phyloP scores from a whole-genome alignment of 2,329 filamentous ascomycete species.

The Grosmannia serpens region DNA sequence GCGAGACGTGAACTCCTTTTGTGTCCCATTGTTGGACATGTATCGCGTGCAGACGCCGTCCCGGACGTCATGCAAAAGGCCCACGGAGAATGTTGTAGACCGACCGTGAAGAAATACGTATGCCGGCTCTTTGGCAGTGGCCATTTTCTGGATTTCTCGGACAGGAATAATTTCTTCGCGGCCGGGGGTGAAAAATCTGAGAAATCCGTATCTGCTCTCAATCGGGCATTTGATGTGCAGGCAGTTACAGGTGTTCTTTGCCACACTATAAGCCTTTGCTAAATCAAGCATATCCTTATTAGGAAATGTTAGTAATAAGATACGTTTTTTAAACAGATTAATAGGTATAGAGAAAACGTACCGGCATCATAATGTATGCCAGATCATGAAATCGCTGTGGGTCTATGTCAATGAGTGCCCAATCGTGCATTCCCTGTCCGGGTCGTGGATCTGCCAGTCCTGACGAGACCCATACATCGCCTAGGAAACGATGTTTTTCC shows the following conservation, averaged over 20 bases:
- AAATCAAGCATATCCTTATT: too few relatives aligned
- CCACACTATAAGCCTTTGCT: too few relatives aligned
- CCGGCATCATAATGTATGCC: too few relatives aligned
- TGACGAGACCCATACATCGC: too few relatives aligned
- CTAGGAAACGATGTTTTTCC: too few relatives aligned
- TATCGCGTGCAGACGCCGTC: neutral
- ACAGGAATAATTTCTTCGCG: neutral
- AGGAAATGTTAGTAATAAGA: too few relatives aligned
- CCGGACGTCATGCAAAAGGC: neutral
- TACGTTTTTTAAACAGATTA: too few relatives aligned
- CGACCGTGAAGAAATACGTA: neutral
- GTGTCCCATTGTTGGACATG: neutral
- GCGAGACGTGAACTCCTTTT: neutral
- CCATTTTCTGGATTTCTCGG: neutral
- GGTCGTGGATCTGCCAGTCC: too few relatives aligned
- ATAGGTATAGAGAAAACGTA: too few relatives aligned
- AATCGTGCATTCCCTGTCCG: too few relatives aligned
- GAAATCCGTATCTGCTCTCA: neutral
- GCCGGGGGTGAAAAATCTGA: neutral
- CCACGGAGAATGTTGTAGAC: neutral
- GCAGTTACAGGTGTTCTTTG: neutral
- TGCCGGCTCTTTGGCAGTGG: neutral
- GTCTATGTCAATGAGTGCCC: too few relatives aligned
- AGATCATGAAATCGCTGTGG: too few relatives aligned
- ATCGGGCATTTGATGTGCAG: neutral